Base-by-base conservation (phyloP, 163 green algal genomes). In the Smithsoniella earleae region DNA sequence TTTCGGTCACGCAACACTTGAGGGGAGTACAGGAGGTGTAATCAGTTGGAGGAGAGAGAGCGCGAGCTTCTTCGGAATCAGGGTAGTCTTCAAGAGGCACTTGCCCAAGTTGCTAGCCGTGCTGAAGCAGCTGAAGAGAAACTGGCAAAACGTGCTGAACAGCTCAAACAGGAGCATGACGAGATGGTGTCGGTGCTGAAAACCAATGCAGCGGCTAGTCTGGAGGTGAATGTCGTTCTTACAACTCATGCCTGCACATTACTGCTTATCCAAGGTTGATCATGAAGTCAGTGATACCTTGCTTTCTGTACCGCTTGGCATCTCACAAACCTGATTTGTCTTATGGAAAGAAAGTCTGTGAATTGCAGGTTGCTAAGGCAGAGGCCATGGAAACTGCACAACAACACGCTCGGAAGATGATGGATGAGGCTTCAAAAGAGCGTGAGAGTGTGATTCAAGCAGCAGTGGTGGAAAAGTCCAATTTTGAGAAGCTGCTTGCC, bases 41-140 rank as follows among this genome's bases (percentile, higher is more conserved):
- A 3, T n/a, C 30, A 66, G 55, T 31, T 66, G 22, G 55, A 66
- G 22, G 55, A 66, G 55, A 30, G 25, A 3, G 55, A 66, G 55
- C 18, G 55, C 3, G 55, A 66, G 25, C 55, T 66, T 28, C 55
- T 66, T n/a, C 55, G 55, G 20, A 66, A 66, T 34, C 55, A 66
- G 13, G 55, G 55, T 8, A 66, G 55, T 31, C 30, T 66, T 28
- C 55, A 66, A 31, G 55, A 66, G 55, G 55, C 55, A 10, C 55
- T 66, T 3, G 55, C 55, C 30, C 55, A 66, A 8, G 25, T 66
- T n/a, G 55, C 30, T 34, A 31, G 30, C 4, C 55, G 55, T 3
- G 55, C 55, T 6, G 20, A 66, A 31, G 55, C 55, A 28, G 55
- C 55, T 3, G 55, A 66, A 8, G 25, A 66, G 55, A 66, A 66